A percentile compares a stretch with the other conserved stretches of the same genome.
Conservation (phyloP, 2,329 filamentous ascomycete species). For the Fonsecaea monophora region DNA sequence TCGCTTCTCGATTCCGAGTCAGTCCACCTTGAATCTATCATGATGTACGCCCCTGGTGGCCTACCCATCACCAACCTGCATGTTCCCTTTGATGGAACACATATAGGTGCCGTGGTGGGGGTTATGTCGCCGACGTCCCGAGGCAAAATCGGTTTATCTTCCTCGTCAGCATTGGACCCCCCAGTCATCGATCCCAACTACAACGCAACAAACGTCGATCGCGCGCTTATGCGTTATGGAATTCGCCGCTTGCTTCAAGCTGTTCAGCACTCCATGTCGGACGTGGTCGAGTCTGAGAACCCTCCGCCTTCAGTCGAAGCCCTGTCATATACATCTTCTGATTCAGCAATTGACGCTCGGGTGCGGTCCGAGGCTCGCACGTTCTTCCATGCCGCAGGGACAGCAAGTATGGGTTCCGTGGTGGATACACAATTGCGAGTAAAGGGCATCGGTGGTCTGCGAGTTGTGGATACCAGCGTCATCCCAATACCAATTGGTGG, state of each 20-base stretch:
- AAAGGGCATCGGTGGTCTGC: constrained; percentile 41
- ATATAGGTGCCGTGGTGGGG: constrained; percentile 39
- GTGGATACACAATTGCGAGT: constrained; percentile 44
- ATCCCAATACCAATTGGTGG: constrained; percentile 48
- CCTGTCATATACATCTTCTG: constrained; percentile 26
- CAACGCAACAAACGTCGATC: constrained; percentile 32
- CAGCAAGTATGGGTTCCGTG: constrained; percentile 50
- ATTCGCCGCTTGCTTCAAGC: constrained; percentile 34
- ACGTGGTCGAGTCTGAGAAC: constrained; percentile 37
- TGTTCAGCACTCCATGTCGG: constrained; percentile 21
- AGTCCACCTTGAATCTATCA: constrained; percentile 36
- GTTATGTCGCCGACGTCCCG: constrained; percentile 39
- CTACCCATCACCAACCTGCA: constrained; percentile 22
- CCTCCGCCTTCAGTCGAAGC: constrained; percentile 26
- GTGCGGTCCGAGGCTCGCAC: constrained; percentile 41
- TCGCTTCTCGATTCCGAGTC: constrained; percentile 12
- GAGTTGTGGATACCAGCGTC: constrained; percentile 46
- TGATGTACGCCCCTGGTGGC: constrained; percentile 41
- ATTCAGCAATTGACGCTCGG: constrained; percentile 38
- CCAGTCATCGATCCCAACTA: constrained; percentile 45
- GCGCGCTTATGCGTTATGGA: constrained; percentile 35
- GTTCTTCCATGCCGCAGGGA: constrained; percentile 45
- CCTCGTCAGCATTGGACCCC: constrained; percentile 7
- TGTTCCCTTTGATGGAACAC: constrained; percentile 41
- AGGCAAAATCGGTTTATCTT: constrained; percentile 30